Percentiles rank a stretch among this genome's conserved stretches.
These are phyloP conservation scores for Pulveroboletus sp. DNA, from an alignment of 768 basidiomycete species.

Conservation along the genomic window DNA sequence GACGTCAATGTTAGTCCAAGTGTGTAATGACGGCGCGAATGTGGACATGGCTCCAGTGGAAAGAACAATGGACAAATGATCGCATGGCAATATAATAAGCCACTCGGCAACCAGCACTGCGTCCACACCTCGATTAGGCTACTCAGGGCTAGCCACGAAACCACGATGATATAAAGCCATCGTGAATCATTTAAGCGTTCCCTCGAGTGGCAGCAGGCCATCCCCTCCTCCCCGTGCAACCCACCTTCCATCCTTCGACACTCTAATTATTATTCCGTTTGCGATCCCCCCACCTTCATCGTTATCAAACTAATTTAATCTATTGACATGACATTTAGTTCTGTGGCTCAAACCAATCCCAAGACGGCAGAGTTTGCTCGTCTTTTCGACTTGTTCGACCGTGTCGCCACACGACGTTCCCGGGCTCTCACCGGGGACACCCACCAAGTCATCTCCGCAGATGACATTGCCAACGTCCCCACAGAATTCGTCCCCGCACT, in stretches of 20 bases:
- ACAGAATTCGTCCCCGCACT: slow-evolving; percentile 32
- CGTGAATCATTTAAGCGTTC: background rate
- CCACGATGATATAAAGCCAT: slow-evolving; percentile 18
- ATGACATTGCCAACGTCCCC: slow-evolving; percentile 31
- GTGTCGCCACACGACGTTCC: slow-evolving; percentile 45
- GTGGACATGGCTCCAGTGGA: background rate
- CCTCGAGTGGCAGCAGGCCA: slow-evolving; percentile 1
- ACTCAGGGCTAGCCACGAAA: slow-evolving; percentile 10
- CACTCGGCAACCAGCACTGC: too few species aligned
- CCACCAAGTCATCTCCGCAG: slow-evolving; percentile 23
- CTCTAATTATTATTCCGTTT: background rate
- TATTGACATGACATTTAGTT: slow-evolving; percentile 18
- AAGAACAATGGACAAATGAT: too few species aligned
- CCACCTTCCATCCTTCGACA: background rate
- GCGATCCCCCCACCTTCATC: background rate
- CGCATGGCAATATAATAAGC: too few species aligned
- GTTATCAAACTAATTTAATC: slow-evolving; percentile 2
- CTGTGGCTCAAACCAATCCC: slow-evolving; percentile 27
- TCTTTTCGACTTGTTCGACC: slow-evolving; percentile 54
- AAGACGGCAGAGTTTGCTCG: slow-evolving; percentile 52
- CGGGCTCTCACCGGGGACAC: slow-evolving; percentile 20
- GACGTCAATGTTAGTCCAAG: background rate
- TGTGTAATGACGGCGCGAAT: background rate
- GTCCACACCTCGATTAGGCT: too few species aligned
- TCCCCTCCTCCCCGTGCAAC: slow-evolving; percentile 1